Evolutionary conservation across 805 yeast species (phyloP).

Genomic region (Jamesozyma piceae): DNA sequence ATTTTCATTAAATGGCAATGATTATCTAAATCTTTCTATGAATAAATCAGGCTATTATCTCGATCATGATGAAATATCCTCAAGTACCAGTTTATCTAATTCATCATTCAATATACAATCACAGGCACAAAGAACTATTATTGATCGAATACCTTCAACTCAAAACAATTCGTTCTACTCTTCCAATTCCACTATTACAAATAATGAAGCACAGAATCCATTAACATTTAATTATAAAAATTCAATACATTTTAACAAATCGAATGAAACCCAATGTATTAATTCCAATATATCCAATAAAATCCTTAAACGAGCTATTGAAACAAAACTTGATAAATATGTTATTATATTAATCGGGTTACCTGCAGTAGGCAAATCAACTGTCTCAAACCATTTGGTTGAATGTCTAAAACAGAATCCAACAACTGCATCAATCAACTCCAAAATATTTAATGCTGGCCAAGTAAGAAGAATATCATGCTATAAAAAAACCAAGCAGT

Average conservation of each 20-base stretch:
- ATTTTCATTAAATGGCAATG: constrained; percentile 17
- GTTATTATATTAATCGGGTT: constrained; percentile 66
- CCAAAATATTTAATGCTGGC: constrained; percentile 61
- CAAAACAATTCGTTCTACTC: too few relatives aligned
- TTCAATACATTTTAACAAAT: too few relatives aligned
- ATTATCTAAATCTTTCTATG: constrained; percentile 15
- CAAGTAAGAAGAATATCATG: constrained; percentile 55
- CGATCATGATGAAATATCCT: constrained; percentile 9
- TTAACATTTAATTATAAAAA: too few relatives aligned
- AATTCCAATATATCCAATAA: too few relatives aligned
- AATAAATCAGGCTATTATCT: constrained; percentile 10
- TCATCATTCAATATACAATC: background rate
- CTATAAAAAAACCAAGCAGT: constrained; percentile 6
- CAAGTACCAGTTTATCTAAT: background rate
- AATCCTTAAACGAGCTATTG: background rate
- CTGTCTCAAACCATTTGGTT: constrained; percentile 56
- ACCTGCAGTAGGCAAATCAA: constrained; percentile 72
- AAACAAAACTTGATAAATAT: constrained; percentile 33
- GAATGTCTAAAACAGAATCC: constrained; percentile 38
- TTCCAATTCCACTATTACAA: too few relatives aligned
- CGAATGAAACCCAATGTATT: too few relatives aligned
- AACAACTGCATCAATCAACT: constrained; percentile 22
- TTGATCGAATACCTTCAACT: too few relatives aligned
- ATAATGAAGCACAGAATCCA: background rate
- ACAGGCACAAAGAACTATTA: background rate